Percentiles rank a stretch among this genome's conserved stretches.
These are phyloP conservation scores for Penicillium cataractarum DNA, from an alignment of 495 filamentous ascomycete genomes.

Conservation along the genomic window DNA sequence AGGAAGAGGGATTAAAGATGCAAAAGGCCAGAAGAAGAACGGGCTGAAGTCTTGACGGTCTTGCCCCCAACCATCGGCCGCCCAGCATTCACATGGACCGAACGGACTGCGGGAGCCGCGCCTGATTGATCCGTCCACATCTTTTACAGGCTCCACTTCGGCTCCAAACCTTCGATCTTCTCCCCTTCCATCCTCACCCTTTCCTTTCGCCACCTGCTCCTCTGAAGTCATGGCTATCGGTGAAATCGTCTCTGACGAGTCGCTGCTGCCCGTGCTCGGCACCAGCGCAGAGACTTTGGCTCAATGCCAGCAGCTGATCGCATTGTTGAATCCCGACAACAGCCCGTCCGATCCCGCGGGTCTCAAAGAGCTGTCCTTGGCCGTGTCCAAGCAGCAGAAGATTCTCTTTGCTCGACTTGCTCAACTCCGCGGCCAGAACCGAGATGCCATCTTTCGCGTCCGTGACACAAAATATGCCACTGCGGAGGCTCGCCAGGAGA, in stretches of 20 bases:
- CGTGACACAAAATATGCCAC: slow-evolving; percentile 87
- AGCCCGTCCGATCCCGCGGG: slow-evolving; percentile 38
- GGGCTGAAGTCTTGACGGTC: slow-evolving; percentile 6
- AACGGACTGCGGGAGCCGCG: background rate
- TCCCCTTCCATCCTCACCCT: background rate
- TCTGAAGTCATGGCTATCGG: slow-evolving; percentile 49
- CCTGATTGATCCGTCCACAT: slow-evolving; percentile 24
- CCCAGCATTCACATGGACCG: slow-evolving; percentile 26
- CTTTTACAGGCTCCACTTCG: slow-evolving; percentile 11
- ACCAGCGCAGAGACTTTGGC: slow-evolving; percentile 69
- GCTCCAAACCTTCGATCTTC: slow-evolving; percentile 10
- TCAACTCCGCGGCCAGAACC: slow-evolving; percentile 80
- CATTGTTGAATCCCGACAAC: slow-evolving; percentile 54
- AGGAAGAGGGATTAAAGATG: slow-evolving; percentile 13
- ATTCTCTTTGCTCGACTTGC: slow-evolving; percentile 76
- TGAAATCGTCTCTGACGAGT: slow-evolving; percentile 69
- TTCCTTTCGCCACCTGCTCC: slow-evolving; percentile 5
- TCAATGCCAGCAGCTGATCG: slow-evolving; percentile 74
- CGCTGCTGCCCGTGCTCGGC: slow-evolving; percentile 70
- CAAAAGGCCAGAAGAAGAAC: background rate
- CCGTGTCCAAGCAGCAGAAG: slow-evolving; percentile 78
- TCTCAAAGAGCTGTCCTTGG: slow-evolving; percentile 56
- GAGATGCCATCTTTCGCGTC: slow-evolving; percentile 76
- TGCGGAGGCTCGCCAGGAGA: slow-evolving; percentile 83
- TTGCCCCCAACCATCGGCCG: slow-evolving; percentile 29